Base-by-base conservation (phyloP, 2,329 filamentous ascomycete species). In the Fusarium gaditjirri region DNA sequence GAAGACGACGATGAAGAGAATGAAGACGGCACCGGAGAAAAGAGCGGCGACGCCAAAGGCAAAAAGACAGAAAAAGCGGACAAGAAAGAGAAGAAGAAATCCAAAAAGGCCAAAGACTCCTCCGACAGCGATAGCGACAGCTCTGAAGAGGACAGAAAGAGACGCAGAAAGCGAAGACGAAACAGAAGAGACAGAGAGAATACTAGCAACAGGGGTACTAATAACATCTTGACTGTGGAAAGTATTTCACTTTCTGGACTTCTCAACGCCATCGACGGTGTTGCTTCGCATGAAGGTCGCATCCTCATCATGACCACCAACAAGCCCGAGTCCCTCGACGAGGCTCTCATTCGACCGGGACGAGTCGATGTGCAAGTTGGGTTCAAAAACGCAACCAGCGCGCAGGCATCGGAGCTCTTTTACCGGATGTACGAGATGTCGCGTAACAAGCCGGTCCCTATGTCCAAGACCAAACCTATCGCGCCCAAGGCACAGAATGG, bases 231-330 rank as follows among this genome's bases (percentile, higher is more conserved):
- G 39, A 11, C 73, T 39, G 23, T 74, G 23, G 77, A 82, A 41
- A 75, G 86, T n/a, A 93, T 95, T 72, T 93, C 92, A 2, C 86
- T 96, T 5, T 93, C 92, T 0, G 93, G 93, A 2, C 86, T 97
- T 2, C 86, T 97, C 56, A 97, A 97, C 80, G 92, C 92, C 64
- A 94, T 97, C 66, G 93, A 97, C 76, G 93, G 94, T 60, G 93
- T 94, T 2, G 92, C 92, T 2, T 92, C 90, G 6, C 92, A 93
- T 75, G 93, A 95, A 81, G 93, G 93, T 31, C 88, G 92, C 49
- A 88, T 95, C 17, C 86, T 95, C 23, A 91, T 95, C 82, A 94
- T 95, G 91, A 95, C 93, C 0, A 94, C 92, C 36, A 96, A 95
- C 80, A 88, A 90, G 66, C 91, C 91, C 6, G 90, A 95, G 74